A percentile compares a stretch with the other conserved stretches of the same genome.
Conservation (phyloP, 352 stramenopile genomes). For the Saprolegnia parasitica region DNA sequence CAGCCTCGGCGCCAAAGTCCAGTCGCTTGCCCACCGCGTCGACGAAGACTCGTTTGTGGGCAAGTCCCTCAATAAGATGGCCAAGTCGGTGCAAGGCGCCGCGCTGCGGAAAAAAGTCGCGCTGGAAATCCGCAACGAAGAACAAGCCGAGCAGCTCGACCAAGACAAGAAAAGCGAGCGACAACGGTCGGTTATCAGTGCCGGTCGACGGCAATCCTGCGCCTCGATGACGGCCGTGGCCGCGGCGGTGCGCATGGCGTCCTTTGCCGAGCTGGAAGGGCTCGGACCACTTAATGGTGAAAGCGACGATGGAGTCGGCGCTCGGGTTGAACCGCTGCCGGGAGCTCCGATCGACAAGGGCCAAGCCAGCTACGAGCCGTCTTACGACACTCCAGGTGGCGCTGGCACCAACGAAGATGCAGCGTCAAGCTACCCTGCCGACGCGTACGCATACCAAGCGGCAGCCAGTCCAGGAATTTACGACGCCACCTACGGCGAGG, state of each 20-base stretch:
- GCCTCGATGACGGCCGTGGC: no score
- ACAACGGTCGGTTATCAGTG: not conserved
- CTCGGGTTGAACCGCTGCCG: no score
- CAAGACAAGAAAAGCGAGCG: not conserved
- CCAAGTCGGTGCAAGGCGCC: not conserved
- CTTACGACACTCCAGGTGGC: no score
- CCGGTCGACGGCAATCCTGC: not conserved
- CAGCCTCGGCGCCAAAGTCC: not conserved
- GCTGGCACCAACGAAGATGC: not conserved
- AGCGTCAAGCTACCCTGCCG: not conserved
- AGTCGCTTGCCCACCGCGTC: conserved; percentile 6
- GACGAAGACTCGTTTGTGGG: conserved; percentile 29
- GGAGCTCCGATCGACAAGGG: no score
- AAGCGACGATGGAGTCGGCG: no score
- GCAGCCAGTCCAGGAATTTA: no score
- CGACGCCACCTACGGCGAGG: no score
- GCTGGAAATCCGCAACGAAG: not conserved
- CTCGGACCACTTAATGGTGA: not conserved
- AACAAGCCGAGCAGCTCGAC: not conserved
- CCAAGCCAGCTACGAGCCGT: no score
- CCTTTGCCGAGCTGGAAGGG: not conserved
- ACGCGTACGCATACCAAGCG: not conserved
- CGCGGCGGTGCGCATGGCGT: not conserved
- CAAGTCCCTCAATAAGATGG: not conserved
- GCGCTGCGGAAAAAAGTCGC: not conserved